Evolutionary conservation across 768 basidiomycete species (phyloP).

Genomic region (Amanita jacksonii): DNA sequence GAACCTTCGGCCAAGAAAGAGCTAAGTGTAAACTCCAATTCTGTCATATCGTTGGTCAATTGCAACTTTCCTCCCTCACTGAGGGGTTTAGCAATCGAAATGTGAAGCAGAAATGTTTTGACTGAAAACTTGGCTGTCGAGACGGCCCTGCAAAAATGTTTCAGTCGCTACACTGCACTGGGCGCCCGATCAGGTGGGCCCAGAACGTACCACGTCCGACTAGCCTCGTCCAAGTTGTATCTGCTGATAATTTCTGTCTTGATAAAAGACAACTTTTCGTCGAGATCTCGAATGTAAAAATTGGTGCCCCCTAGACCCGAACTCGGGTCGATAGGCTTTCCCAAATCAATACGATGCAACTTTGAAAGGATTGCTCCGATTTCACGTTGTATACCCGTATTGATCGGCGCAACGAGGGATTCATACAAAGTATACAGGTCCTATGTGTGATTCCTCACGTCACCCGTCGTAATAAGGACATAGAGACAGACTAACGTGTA

Average conservation of each 20-base stretch:
- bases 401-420: constrained; percentile 50
- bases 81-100: constrained; percentile 86
- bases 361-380: constrained; percentile 68
- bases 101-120: constrained; percentile 82
- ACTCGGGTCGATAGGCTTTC: constrained; percentile 58
- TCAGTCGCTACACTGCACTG: too few relatives aligned
- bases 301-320: constrained; percentile 61
- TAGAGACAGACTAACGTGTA: constrained; percentile 39
- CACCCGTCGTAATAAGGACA: neutral
- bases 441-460: constrained; percentile 22
- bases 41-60: constrained; percentile 92
- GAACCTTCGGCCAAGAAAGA: constrained; percentile 59
- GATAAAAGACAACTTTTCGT: constrained; percentile 79
- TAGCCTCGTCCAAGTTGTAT: constrained; percentile 64
- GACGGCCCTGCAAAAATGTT: constrained; percentile 36
- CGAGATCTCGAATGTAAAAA: constrained; percentile 85
- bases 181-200: constrained; percentile 1
- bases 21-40: constrained; percentile 86
- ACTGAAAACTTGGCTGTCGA: constrained; percentile 73
- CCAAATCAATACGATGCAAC: constrained; percentile 80
- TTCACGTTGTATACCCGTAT: constrained; percentile 69
- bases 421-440: constrained; percentile 43
- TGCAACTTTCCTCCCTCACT: constrained; percentile 92
- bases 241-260: constrained; percentile 66
- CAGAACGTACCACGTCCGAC: constrained; percentile 60